Conservation (phyloP, 352 stramenopile genomes). For the Globisporangium viniferum region DNA sequence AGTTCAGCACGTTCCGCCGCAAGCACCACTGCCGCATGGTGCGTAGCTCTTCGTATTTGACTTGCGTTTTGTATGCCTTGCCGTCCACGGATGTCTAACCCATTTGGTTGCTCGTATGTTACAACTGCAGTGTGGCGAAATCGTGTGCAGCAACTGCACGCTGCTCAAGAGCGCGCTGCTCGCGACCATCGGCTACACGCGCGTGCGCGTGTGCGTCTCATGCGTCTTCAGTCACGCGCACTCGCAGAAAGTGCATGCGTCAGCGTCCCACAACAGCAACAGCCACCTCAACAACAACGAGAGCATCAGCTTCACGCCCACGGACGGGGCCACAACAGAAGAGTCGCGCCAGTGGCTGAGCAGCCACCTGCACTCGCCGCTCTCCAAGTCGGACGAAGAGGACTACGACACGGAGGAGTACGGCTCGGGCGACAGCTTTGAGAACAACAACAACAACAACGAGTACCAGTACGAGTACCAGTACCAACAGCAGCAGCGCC, state of each 20-base stretch:
- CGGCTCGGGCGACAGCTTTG: constrained; percentile 28
- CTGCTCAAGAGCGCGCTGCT: constrained; percentile 68
- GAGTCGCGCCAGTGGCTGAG: constrained; percentile 54
- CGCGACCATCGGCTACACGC: constrained; percentile 45
- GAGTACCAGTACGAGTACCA: constrained; percentile 29
- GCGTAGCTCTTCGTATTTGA: constrained; percentile 9
- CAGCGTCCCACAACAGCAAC: background rate
- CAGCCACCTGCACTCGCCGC: constrained; percentile 61
- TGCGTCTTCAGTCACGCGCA: constrained; percentile 61
- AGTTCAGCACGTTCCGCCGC: constrained; percentile 76
- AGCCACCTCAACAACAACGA: constrained; percentile 2
- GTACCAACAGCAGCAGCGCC: constrained; percentile 14
- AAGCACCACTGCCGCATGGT: constrained; percentile 88
- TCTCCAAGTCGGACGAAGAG: constrained; percentile 33
- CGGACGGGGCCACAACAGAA: constrained; percentile 17
- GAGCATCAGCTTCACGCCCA: constrained; percentile 22
- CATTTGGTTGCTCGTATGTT: background rate
- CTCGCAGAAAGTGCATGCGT: constrained; percentile 4
- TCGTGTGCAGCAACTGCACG: constrained; percentile 81
- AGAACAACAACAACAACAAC: constrained; percentile 12
- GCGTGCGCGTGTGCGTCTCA: constrained; percentile 77
- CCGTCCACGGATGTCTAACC: background rate
- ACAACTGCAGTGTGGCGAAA: constrained; percentile 54
- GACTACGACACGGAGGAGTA: constrained; percentile 42
- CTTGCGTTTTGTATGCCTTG: background rate